A percentile compares a stretch with the other conserved stretches of the same genome.
phyloP scores from a whole-genome alignment of 345 rosid species.

The Barbarea vulgaris region DNA sequence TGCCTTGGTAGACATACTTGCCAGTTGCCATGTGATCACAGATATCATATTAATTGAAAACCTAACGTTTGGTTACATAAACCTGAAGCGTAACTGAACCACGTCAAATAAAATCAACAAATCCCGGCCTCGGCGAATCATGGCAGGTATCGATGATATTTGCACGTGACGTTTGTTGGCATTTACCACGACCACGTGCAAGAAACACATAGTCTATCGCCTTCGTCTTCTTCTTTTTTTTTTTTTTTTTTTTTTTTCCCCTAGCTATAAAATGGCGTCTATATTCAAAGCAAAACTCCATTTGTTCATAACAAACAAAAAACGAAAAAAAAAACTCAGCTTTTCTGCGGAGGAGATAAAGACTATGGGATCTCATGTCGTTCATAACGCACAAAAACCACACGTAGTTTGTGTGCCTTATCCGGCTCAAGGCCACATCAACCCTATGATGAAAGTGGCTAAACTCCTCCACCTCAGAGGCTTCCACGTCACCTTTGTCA shows the following conservation, averaged over 20 bases:
- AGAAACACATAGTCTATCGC: no score
- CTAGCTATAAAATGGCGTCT: neutral
- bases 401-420: slow-evolving; percentile 35
- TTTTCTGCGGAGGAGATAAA: neutral
- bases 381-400: slow-evolving; percentile 21
- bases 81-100: neutral
- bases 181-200: neutral
- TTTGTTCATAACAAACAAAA: neutral
- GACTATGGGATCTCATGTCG: slow-evolving; percentile 30
- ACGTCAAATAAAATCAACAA: neutral
- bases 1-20: neutral
- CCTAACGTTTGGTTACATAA: neutral
- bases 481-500: slow-evolving; percentile 39
- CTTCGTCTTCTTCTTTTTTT: no score
- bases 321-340: neutral
- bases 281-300: slow-evolving; percentile 1
- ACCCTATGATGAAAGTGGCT: slow-evolving; percentile 37
- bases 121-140: neutral
- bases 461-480: slow-evolving; percentile 33
- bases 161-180: slow-evolving; percentile 7
- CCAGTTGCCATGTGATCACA: neutral
- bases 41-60: neutral
- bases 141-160: neutral
- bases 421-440: slow-evolving; percentile 42
- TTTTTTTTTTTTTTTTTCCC: no score